Evolutionary conservation across 78 protist species (phyloP).

Genomic region (Dictyostelium brefeldianum): DNA sequence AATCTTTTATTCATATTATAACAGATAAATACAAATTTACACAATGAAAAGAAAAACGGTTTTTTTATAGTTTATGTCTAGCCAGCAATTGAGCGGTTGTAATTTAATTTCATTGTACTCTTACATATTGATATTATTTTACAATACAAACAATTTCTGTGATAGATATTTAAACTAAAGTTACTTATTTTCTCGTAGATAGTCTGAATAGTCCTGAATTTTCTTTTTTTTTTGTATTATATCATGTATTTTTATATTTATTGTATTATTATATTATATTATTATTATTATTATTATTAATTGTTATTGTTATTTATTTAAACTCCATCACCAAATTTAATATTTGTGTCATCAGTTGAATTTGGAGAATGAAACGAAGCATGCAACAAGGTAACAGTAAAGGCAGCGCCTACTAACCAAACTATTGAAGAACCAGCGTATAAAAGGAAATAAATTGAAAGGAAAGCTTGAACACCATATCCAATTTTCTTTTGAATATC

Average conservation of each 20-base stretch:
- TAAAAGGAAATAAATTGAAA: constrained; percentile 53
- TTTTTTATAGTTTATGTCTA: too few relatives aligned
- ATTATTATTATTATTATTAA: background rate
- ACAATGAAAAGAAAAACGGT: too few relatives aligned
- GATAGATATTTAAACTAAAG: too few relatives aligned
- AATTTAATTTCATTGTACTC: too few relatives aligned
- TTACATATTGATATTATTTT: too few relatives aligned
- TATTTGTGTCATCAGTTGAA: constrained; percentile 41
- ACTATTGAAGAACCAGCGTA: constrained; percentile 45
- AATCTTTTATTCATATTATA: too few relatives aligned
- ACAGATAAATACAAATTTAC: too few relatives aligned
- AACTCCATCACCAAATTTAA: constrained; percentile 42
- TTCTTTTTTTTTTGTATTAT: too few relatives aligned
- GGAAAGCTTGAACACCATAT: constrained; percentile 50
- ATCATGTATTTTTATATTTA: background rate
- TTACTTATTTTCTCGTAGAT: too few relatives aligned
- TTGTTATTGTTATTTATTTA: background rate
- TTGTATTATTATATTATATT: background rate
- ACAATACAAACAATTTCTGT: too few relatives aligned
- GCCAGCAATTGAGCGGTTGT: too few relatives aligned
- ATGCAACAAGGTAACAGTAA: constrained; percentile 54
- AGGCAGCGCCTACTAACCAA: constrained; percentile 74
- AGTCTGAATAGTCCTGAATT: too few relatives aligned
- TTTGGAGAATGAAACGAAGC: constrained; percentile 63
- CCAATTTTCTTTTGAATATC: constrained; percentile 71